Conservation (phyloP, 257 asterid genomes). For the Orobanche coerulescens region DNA sequence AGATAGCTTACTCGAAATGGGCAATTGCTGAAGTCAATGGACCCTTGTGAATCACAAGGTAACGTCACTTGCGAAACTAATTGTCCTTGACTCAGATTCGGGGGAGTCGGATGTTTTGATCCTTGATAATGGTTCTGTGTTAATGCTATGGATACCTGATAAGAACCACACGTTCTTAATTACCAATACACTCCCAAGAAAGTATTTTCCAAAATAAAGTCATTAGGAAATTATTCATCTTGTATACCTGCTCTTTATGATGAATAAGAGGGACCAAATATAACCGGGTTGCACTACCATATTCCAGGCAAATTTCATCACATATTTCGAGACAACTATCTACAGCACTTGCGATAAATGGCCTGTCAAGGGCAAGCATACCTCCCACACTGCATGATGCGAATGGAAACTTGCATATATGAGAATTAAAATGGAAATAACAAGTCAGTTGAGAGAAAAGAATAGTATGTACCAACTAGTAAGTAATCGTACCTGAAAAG, state of each 20-base stretch:
- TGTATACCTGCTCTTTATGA: constrained; percentile 74
- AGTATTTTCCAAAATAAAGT: constrained; percentile 8
- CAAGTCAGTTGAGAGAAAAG: not conserved
- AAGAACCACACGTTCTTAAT: constrained; percentile 15
- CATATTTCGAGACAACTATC: constrained; percentile 42
- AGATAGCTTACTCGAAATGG: constrained; percentile 75
- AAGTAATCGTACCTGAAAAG: constrained; percentile 56
- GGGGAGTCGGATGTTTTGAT: constrained; percentile 40
- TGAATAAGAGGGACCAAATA: constrained; percentile 68
- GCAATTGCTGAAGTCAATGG: constrained; percentile 73
- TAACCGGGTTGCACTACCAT: constrained; percentile 81
- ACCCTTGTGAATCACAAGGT: constrained; percentile 90
- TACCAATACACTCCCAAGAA: not conserved
- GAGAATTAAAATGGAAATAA: not conserved
- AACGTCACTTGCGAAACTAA: constrained; percentile 73
- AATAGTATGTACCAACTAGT: not conserved
- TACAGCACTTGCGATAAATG: constrained; percentile 50
- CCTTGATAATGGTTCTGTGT: constrained; percentile 72
- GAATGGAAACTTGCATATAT: constrained; percentile 8
- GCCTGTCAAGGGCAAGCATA: constrained; percentile 85
- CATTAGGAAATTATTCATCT: constrained; percentile 11
- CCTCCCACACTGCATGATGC: constrained; percentile 69
- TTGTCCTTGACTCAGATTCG: constrained; percentile 57
- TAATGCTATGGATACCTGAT: constrained; percentile 63
- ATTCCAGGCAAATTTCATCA: constrained; percentile 61